A percentile compares a stretch with the other conserved stretches of the same genome.
These are phyloP conservation scores for Hansenula anomala DNA, from an alignment of 1,139 yeast species.

Conservation along the genomic window DNA sequence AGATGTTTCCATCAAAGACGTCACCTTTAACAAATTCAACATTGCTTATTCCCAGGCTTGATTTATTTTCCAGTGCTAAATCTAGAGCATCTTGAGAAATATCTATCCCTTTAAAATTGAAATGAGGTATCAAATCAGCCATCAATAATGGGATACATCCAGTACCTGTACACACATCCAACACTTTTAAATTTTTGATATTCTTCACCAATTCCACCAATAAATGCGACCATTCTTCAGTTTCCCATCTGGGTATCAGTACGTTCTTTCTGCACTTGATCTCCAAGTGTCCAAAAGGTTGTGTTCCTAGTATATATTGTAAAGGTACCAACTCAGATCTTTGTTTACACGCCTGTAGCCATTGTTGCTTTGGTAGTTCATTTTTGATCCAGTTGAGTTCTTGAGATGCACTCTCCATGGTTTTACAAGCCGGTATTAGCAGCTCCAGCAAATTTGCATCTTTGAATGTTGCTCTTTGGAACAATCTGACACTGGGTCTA, in stretches of 20 bases:
- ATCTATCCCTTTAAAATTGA: slow-evolving; percentile 51
- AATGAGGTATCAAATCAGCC: slow-evolving; percentile 27
- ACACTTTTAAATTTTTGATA: slow-evolving; percentile 18
- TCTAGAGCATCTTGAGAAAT: slow-evolving; percentile 47
- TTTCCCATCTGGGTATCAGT: slow-evolving; percentile 90
- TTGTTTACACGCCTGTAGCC: slow-evolving; percentile 29
- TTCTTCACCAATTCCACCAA: slow-evolving; percentile 31
- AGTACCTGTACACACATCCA: slow-evolving; percentile 87
- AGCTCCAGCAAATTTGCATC: slow-evolving; percentile 8
- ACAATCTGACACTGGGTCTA: slow-evolving; percentile 4
- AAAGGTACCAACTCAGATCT: slow-evolving; percentile 56
- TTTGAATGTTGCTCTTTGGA: slow-evolving; percentile 5
- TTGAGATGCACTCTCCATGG: slow-evolving; percentile 28
- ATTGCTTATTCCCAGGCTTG: slow-evolving; percentile 1
- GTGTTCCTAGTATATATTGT: slow-evolving; percentile 79
- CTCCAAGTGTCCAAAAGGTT: slow-evolving; percentile 76
- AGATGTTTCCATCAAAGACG: slow-evolving; percentile 14
- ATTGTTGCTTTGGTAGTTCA: slow-evolving; percentile 28
- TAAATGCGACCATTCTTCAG: slow-evolving; percentile 76
- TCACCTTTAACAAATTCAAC: slow-evolving; percentile 17
- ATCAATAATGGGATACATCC: slow-evolving; percentile 76
- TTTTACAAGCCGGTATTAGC: slow-evolving; percentile 28
- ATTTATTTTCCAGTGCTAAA: slow-evolving; percentile 44
- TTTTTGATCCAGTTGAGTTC: slow-evolving; percentile 50
- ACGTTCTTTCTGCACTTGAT: slow-evolving; percentile 61